Conservation (phyloP, 1,139 yeast species). For the Taphrina communis region DNA sequence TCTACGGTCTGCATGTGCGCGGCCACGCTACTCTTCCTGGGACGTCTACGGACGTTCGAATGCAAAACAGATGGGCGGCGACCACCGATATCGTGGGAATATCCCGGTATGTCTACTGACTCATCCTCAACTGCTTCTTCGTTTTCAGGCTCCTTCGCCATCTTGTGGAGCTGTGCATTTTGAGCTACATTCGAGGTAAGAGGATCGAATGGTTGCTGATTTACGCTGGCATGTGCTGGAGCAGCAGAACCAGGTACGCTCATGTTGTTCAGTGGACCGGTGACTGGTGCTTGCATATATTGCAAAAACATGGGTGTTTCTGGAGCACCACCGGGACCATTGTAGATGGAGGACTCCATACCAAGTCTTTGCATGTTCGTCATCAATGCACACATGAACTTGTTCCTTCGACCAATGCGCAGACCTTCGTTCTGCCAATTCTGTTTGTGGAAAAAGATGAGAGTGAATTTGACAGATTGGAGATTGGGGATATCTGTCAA, state of each 20-base stretch:
- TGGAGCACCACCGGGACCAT: conserved; percentile 41
- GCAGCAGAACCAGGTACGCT: neutral
- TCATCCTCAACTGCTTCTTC: conserved; percentile 27
- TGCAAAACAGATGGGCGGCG: neutral
- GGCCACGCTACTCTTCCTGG: conserved; percentile 17
- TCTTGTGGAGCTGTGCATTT: conserved; percentile 18
- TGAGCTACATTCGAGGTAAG: conserved; percentile 31
- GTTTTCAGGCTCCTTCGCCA: conserved; percentile 10
- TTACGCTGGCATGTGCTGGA: conserved; percentile 5
- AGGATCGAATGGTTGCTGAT: conserved; percentile 29
- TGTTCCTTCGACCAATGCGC: conserved; percentile 44
- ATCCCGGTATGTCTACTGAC: neutral
- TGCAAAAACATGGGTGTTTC: conserved; percentile 40
- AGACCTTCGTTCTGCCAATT: conserved; percentile 53
- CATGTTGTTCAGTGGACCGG: neutral
- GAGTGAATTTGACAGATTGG: conserved; percentile 50
- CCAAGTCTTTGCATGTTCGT: conserved; percentile 41
- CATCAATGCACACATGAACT: conserved; percentile 45
- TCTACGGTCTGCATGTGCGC: conserved; percentile 38
- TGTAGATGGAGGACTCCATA: conserved; percentile 40
- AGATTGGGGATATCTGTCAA: conserved; percentile 52
- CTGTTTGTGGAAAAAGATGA: conserved; percentile 50
- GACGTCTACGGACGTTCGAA: conserved; percentile 1
- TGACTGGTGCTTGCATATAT: conserved; percentile 12
- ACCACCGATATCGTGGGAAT: conserved; percentile 8